phyloP scores from a whole-genome alignment of 148 eudicot species.

The Gaultheria prostrata region DNA sequence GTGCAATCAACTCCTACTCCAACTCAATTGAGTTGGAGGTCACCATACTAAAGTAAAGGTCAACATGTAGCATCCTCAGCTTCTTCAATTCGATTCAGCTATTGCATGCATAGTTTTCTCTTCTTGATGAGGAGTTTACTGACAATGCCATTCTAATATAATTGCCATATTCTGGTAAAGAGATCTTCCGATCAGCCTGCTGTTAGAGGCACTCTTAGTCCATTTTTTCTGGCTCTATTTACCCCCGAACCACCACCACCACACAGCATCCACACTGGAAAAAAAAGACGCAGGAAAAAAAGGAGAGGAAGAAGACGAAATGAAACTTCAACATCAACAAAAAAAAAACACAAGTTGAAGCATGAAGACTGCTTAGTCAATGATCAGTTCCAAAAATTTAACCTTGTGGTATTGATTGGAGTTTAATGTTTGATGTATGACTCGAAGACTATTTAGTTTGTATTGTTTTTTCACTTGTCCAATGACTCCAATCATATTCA shows the following conservation, averaged over 20 bases:
- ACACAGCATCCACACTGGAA: too few species aligned
- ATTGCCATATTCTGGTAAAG: not conserved
- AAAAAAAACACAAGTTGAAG: not conserved
- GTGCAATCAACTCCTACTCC: conserved; percentile 37
- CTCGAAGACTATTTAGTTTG: not conserved
- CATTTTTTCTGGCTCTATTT: too few species aligned
- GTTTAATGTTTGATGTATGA: not conserved
- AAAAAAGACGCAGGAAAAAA: too few species aligned
- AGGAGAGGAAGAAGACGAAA: too few species aligned
- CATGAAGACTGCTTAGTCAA: not conserved
- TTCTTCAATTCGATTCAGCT: not conserved
- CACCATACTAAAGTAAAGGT: not conserved
- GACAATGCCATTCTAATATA: not conserved
- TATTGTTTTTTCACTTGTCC: not conserved
- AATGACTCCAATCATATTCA: not conserved
- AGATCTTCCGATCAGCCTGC: not conserved
- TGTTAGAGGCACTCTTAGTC: not conserved
- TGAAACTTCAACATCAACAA: not conserved
- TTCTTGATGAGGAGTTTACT: not conserved
- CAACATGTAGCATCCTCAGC: not conserved
- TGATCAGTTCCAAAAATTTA: not conserved
- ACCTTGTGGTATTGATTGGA: not conserved
- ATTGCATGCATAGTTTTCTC: not conserved
- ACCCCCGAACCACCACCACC: too few species aligned
- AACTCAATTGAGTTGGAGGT: not conserved